Conservation (phyloP, 2,329 filamentous ascomycete genomes). For the Penicillium fuscoglaucum region DNA sequence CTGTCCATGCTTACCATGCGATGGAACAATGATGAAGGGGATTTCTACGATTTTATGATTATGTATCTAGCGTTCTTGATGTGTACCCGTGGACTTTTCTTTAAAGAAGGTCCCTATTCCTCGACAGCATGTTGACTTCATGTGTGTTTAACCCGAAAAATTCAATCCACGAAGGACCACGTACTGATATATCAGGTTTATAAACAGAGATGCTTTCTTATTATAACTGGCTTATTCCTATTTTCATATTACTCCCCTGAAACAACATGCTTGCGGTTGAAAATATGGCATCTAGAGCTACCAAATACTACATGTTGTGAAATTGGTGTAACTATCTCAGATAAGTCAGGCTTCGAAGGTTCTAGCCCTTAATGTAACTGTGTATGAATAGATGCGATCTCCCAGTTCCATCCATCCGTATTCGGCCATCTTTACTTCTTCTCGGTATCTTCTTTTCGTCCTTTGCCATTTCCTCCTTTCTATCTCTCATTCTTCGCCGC, state of each 20-base stretch:
- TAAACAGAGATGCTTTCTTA: too few species aligned
- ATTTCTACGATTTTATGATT: slow-evolving; percentile 10
- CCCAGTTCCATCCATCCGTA: background rate
- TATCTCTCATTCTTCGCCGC: background rate
- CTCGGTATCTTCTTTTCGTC: background rate
- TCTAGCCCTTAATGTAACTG: background rate
- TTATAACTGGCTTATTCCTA: background rate
- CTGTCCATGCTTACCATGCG: slow-evolving; percentile 34
- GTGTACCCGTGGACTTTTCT: background rate
- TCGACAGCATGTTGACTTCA: background rate
- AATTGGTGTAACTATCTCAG: background rate
- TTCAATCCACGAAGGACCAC: background rate
- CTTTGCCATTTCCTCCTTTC: background rate
- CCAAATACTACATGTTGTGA: background rate
- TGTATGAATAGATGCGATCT: background rate
- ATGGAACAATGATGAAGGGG: slow-evolving; percentile 23
- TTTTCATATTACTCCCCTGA: background rate
- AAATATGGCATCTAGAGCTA: background rate
- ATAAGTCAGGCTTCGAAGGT: background rate
- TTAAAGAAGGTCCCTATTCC: background rate
- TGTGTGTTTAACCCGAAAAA: background rate
- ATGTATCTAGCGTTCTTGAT: background rate
- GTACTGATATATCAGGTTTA: too few species aligned
- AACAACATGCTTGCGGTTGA: background rate
- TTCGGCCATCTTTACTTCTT: background rate